Evolutionary conservation across 805 yeast species (phyloP).

Genomic region (Metschnikowia bowlesiae): DNA sequence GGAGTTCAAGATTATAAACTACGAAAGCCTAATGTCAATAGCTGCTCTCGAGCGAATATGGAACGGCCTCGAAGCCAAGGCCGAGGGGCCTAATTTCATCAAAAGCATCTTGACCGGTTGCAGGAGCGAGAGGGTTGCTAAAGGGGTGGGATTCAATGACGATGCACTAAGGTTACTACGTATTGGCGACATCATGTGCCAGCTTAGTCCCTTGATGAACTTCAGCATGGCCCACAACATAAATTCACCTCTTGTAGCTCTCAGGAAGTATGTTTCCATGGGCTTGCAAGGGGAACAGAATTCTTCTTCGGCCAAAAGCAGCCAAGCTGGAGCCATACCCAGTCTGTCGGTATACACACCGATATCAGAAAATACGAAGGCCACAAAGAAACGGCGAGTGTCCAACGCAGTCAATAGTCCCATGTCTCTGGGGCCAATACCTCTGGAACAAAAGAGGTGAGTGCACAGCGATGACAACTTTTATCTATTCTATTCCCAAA

Average conservation of each 20-base stretch:
- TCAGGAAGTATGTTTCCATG: constrained; percentile 38
- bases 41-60: constrained; percentile 26
- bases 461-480: neutral
- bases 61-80: constrained; percentile 14
- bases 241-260: constrained; percentile 51
- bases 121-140: constrained; percentile 42
- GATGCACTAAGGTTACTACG: constrained; percentile 68
- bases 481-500: neutral
- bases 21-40: constrained; percentile 25
- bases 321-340: neutral
- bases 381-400: constrained; percentile 9
- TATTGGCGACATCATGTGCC: constrained; percentile 74
- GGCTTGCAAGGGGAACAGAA: constrained; percentile 12
- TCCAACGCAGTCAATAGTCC: constrained; percentile 13
- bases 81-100: constrained; percentile 4
- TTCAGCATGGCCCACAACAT: constrained; percentile 47
- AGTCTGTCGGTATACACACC: constrained; percentile 11
- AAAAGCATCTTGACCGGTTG: constrained; percentile 6
- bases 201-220: constrained; percentile 60
- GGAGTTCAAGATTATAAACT: constrained; percentile 45
- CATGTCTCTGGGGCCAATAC: constrained; percentile 6
- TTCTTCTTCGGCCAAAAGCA: neutral
- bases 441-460: constrained; percentile 2
- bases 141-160: constrained; percentile 60
- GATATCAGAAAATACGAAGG: constrained; percentile 7